Percentiles rank a stretch among this genome's conserved stretches.
These are phyloP conservation scores for Fusarium sacchari DNA, from an alignment of 2,329 filamentous ascomycete species.

Conservation along the genomic window DNA sequence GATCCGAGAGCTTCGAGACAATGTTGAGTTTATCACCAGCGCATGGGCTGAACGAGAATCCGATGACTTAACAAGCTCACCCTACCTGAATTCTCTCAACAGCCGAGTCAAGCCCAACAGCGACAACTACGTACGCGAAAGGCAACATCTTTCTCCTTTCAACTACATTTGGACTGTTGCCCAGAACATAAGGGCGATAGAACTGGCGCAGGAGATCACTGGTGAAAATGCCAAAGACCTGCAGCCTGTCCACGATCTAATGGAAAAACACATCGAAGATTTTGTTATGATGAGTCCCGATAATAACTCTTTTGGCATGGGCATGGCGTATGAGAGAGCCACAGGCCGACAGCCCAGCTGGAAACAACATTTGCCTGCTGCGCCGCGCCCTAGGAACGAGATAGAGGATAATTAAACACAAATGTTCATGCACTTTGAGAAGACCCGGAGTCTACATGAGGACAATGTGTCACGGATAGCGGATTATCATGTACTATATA, in stretches of 20 bases:
- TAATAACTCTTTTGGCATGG: conserved; percentile 35
- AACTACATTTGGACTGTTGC: conserved; percentile 44
- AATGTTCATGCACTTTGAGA: not conserved
- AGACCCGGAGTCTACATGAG: not conserved
- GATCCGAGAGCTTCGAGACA: conserved; percentile 43
- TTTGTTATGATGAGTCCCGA: conserved; percentile 34
- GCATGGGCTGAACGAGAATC: conserved; percentile 40
- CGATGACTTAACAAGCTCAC: conserved; percentile 31
- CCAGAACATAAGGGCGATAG: conserved; percentile 55
- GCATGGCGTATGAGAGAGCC: conserved; percentile 40
- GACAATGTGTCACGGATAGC: not conserved
- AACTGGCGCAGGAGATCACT: conserved; percentile 56
- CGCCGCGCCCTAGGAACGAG: not conserved
- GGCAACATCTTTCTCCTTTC: conserved; percentile 33
- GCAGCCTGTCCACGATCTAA: conserved; percentile 50
- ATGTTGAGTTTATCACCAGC: conserved; percentile 40
- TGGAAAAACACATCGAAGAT: conserved; percentile 52
- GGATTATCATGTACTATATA: conserved; percentile 32
- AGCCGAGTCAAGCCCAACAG: conserved; percentile 24
- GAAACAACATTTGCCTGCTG: conserved; percentile 17
- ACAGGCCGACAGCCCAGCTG: conserved; percentile 45
- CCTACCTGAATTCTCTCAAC: conserved; percentile 43
- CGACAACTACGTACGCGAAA: not conserved
- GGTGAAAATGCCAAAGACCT: conserved; percentile 46
- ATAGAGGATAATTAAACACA: not conserved